Evolutionary conservation across 768 basidiomycete genomes (phyloP).

Genomic region (Artomyces pyxidatus): DNA sequence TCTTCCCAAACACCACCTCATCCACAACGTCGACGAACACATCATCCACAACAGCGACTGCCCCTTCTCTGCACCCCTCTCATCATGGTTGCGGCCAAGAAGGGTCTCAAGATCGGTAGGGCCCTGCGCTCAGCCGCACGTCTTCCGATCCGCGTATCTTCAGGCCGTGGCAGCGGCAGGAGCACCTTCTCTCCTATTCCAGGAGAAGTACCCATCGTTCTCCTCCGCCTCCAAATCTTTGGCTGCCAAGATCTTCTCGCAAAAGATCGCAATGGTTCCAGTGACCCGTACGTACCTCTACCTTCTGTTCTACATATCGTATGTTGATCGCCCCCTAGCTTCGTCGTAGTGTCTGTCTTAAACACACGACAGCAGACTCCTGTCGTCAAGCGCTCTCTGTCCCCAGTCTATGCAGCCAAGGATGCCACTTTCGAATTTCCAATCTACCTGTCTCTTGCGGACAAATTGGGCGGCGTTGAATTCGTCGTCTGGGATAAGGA

Average conservation of each 20-base stretch:
- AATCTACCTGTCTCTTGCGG: slow-evolving; percentile 67
- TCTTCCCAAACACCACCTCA: neutral
- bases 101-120: slow-evolving; percentile 45
- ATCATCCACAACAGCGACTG: neutral
- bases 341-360: slow-evolving; percentile 59
- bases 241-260: slow-evolving; percentile 53
- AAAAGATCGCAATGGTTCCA: slow-evolving; percentile 60
- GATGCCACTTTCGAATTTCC: slow-evolving; percentile 89
- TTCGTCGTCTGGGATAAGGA: slow-evolving; percentile 94
- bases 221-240: slow-evolving; percentile 61
- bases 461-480: slow-evolving; percentile 68
- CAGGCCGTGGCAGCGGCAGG: slow-evolving; percentile 31
- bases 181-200: slow-evolving; percentile 35
- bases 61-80: neutral
- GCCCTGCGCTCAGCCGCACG: slow-evolving; percentile 53
- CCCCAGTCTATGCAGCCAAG: slow-evolving; percentile 56
- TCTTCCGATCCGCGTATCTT: slow-evolving; percentile 40
- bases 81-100: slow-evolving; percentile 18
- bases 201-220: slow-evolving; percentile 59
- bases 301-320: neutral
- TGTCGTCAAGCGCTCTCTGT: slow-evolving; percentile 61
- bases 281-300: slow-evolving; percentile 61
- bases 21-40: neutral
- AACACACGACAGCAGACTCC: slow-evolving; percentile 62
- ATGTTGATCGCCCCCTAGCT: slow-evolving; percentile 32